Percentiles rank a stretch among this genome's conserved stretches.
Conservation (phyloP, 2,329 filamentous ascomycete species). For the Akanthomyces dipterigenus region DNA sequence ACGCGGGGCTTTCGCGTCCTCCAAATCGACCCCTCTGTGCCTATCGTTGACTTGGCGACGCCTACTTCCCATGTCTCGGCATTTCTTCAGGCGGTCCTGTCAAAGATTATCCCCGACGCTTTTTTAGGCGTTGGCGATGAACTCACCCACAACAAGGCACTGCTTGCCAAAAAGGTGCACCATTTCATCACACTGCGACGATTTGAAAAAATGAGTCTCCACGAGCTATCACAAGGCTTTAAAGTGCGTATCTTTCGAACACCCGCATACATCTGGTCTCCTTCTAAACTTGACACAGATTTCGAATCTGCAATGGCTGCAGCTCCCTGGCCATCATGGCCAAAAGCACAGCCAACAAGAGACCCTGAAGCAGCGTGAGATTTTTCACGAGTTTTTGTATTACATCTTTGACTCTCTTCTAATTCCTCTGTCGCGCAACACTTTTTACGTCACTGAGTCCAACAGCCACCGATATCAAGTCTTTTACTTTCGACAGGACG, state of each 20-base stretch:
- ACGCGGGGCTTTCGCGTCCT: neutral
- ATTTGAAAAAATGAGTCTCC: slow-evolving; percentile 74
- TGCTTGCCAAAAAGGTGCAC: slow-evolving; percentile 64
- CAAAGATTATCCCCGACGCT: slow-evolving; percentile 62
- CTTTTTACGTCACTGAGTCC: slow-evolving; percentile 94
- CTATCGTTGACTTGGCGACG: slow-evolving; percentile 62
- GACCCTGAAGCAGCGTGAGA: slow-evolving; percentile 64
- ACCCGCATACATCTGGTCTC: slow-evolving; percentile 5
- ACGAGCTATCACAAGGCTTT: slow-evolving; percentile 68
- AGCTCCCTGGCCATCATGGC: slow-evolving; percentile 39
- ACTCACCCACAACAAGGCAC: slow-evolving; percentile 51
- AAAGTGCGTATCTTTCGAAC: slow-evolving; percentile 46
- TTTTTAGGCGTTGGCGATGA: slow-evolving; percentile 62
- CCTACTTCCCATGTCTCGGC: slow-evolving; percentile 66
- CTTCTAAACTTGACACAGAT: slow-evolving; percentile 41
- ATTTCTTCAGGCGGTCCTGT: slow-evolving; percentile 74
- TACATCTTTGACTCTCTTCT: slow-evolving; percentile 89
- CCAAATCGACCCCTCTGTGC: slow-evolving; percentile 7
- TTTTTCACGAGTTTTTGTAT: slow-evolving; percentile 82
- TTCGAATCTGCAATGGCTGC: slow-evolving; percentile 65
- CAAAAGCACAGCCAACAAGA: slow-evolving; percentile 65
- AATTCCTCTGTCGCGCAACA: slow-evolving; percentile 76
- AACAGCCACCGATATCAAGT: slow-evolving; percentile 70
- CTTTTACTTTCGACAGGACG: slow-evolving; percentile 92
- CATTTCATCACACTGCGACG: slow-evolving; percentile 69